Conservation (phyloP, 2,329 filamentous ascomycete genomes). For the Cytospora piceicola region DNA sequence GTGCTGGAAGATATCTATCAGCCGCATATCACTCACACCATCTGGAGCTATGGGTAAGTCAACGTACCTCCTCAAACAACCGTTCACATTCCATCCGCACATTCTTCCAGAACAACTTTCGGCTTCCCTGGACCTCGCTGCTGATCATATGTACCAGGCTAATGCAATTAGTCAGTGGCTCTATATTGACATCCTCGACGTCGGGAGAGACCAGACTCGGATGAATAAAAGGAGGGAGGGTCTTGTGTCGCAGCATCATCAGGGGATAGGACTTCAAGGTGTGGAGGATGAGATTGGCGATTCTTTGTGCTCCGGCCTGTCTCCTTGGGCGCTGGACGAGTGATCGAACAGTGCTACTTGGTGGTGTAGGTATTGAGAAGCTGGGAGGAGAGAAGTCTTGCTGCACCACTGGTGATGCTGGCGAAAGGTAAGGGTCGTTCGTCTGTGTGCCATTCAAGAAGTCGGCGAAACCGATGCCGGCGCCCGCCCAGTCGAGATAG, state of each 20-base stretch:
- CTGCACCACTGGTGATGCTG: too few relatives aligned
- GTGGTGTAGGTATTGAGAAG: not conserved
- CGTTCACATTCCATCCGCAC: slow-evolving; percentile 7
- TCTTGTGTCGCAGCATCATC: slow-evolving; percentile 2
- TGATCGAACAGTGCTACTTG: not conserved
- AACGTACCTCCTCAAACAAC: not conserved
- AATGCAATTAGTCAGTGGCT: not conserved
- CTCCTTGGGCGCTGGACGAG: not conserved
- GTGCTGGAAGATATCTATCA: not conserved
- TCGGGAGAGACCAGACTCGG: not conserved
- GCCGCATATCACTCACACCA: too few relatives aligned
- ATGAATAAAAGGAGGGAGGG: slow-evolving; percentile 1
- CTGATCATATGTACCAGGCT: slow-evolving; percentile 3
- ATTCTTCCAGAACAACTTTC: slow-evolving; percentile 5
- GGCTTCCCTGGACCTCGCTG: not conserved
- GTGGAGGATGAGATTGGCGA: not conserved
- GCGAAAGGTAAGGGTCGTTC: not conserved
- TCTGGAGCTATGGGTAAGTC: too few relatives aligned
- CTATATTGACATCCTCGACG: not conserved
- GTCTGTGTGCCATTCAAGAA: not conserved
- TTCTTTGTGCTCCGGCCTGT: not conserved
- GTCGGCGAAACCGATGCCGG: not conserved
- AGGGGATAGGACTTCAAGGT: slow-evolving; percentile 1
- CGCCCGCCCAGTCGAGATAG: not conserved
- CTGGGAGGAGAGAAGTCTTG: too few relatives aligned